These are phyloP conservation scores for Hypoxylon sp. DNA, from an alignment of 2,329 filamentous ascomycete genomes.

Conservation along the genomic window DNA sequence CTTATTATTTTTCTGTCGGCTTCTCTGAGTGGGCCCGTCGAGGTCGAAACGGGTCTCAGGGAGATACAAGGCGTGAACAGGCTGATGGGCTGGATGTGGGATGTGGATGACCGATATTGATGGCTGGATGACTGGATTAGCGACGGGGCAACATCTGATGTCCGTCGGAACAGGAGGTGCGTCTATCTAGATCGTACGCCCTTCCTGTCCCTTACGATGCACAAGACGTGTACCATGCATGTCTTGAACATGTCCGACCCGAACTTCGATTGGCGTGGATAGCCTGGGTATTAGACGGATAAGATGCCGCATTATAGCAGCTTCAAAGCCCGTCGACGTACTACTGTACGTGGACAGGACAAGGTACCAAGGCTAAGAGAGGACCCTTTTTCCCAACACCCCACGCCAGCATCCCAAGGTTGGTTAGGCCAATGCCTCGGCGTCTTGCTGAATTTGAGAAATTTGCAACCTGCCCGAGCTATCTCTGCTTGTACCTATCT, in stretches of 20 bases:
- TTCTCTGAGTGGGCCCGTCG: constrained; percentile 24
- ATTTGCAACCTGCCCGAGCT: too few relatives aligned
- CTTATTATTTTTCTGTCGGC: constrained; percentile 26
- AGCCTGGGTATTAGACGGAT: not conserved
- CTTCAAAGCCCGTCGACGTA: too few relatives aligned
- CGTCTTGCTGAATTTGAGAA: too few relatives aligned
- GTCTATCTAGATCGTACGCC: not conserved
- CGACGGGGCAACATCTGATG: constrained; percentile 33
- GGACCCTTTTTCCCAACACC: too few relatives aligned
- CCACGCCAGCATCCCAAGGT: too few relatives aligned
- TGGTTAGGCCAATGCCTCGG: too few relatives aligned
- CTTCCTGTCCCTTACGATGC: not conserved
- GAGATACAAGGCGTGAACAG: not conserved
- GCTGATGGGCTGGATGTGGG: too few relatives aligned
- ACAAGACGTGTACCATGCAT: constrained; percentile 10
- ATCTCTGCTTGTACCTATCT: not conserved
- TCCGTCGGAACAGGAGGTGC: not conserved
- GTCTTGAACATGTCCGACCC: not conserved
- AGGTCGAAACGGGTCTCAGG: constrained; percentile 5
- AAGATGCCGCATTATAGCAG: too few relatives aligned
- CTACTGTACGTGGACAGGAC: too few relatives aligned
- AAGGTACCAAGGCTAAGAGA: too few relatives aligned
- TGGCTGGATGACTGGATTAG: too few relatives aligned
- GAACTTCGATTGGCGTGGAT: not conserved
- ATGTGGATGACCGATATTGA: too few relatives aligned